Percentiles rank a stretch among this genome's conserved stretches.
phyloP scores from a whole-genome alignment of 1,139 yeast species.

The Candida labiduridarum region DNA sequence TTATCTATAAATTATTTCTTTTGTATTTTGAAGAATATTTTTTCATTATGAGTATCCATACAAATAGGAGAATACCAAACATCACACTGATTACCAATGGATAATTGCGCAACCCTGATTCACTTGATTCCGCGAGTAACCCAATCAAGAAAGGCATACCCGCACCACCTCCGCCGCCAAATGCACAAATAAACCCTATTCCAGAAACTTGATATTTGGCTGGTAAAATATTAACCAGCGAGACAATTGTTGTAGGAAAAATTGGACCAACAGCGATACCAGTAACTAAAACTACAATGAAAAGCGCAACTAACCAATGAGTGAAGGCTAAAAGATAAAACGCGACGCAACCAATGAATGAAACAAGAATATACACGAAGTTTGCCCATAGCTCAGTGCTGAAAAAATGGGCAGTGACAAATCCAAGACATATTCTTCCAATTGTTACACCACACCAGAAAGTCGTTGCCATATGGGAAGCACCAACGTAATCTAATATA shows the following conservation, averaged over 20 bases:
- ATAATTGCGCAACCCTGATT: conserved; percentile 33
- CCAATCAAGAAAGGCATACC: conserved; percentile 68
- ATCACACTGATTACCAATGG: conserved; percentile 35
- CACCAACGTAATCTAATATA: conserved; percentile 40
- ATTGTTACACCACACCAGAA: conserved; percentile 68
- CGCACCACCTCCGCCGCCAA: conserved; percentile 80
- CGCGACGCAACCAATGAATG: conserved; percentile 32
- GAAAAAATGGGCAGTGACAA: conserved; percentile 55
- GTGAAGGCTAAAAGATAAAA: conserved; percentile 31
- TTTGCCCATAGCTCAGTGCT: conserved; percentile 51
- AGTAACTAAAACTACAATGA: conserved; percentile 48
- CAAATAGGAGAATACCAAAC: conserved; percentile 26
- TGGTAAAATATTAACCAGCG: conserved; percentile 67
- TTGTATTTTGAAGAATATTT: conserved; percentile 21
- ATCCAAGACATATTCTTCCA: conserved; percentile 63
- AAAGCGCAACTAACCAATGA: conserved; percentile 20
- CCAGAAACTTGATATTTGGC: conserved; percentile 63
- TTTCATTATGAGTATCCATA: conserved; percentile 32
- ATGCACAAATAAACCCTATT: conserved; percentile 73
- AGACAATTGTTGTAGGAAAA: conserved; percentile 74
- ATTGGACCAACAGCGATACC: conserved; percentile 81
- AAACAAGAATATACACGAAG: conserved; percentile 27
- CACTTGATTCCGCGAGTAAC: conserved; percentile 40
- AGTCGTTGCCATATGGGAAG: conserved; percentile 63
- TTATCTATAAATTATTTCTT: conserved; percentile 17